These are phyloP conservation scores for Cynanchum wilfordii DNA, from an alignment of 257 asterid genomes.

Conservation along the genomic window DNA sequence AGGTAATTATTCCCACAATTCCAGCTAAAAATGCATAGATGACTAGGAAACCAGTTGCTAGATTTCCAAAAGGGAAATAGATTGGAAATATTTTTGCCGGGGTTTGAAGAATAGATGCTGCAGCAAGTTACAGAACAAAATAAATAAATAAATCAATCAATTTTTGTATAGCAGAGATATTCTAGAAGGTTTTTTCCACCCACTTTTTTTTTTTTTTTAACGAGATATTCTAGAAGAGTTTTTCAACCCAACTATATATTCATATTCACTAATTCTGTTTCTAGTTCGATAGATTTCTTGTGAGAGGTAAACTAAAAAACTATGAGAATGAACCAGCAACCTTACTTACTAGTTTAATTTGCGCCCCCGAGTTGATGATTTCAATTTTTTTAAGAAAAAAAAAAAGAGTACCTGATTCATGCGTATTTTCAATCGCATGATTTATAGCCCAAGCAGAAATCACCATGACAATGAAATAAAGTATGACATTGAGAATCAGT, in stretches of 20 bases:
- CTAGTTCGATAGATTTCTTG: too few species aligned
- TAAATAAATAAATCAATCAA: neutral
- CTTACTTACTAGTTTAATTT: too few species aligned
- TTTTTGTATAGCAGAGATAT: too few species aligned
- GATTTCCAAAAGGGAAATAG: slow-evolving; percentile 75
- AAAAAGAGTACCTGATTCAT: slow-evolving; percentile 42
- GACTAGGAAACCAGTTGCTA: slow-evolving; percentile 80
- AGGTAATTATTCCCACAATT: slow-evolving; percentile 70
- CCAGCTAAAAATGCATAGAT: slow-evolving; percentile 79
- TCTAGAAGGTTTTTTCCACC: too few species aligned
- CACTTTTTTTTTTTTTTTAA: too few species aligned
- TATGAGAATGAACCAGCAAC: too few species aligned
- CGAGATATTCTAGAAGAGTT: too few species aligned
- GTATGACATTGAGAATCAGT: slow-evolving; percentile 45
- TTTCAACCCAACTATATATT: too few species aligned
- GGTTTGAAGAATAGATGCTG: slow-evolving; percentile 60
- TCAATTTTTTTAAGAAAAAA: neutral
- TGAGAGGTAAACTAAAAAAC: too few species aligned
- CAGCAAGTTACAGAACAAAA: slow-evolving; percentile 13
- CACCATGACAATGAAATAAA: slow-evolving; percentile 54
- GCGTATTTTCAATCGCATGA: slow-evolving; percentile 63
- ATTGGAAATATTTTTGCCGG: slow-evolving; percentile 74
- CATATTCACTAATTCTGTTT: too few species aligned
- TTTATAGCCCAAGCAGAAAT: slow-evolving; percentile 73
- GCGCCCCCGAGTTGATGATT: too few species aligned